Conservation (phyloP, 2,329 filamentous ascomycete species). For the Ophiostoma novo-ulmi region DNA sequence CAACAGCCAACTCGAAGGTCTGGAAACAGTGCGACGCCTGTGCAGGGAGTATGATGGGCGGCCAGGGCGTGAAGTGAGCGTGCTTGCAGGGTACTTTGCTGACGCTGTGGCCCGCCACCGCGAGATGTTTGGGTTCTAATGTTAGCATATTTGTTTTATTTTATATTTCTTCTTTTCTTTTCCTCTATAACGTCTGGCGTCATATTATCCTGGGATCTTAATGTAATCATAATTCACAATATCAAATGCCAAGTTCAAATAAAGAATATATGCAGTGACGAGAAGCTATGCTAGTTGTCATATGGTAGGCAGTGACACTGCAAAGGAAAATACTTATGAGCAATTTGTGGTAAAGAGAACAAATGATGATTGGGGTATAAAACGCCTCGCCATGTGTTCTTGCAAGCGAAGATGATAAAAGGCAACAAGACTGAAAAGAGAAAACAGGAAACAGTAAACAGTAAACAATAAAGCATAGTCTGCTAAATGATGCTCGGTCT, state of each 20-base stretch:
- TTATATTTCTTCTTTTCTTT: neutral
- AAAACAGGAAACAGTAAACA: neutral
- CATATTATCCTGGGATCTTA: neutral
- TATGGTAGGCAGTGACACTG: neutral
- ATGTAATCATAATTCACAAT: neutral
- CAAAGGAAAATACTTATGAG: neutral
- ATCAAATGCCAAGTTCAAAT: neutral
- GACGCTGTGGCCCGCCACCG: conserved; percentile 23
- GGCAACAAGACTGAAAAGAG: neutral
- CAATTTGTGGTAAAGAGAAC: neutral
- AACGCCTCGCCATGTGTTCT: conserved; percentile 16
- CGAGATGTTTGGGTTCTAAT: conserved; percentile 20
- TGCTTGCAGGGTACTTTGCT: conserved; percentile 31
- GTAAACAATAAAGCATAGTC: neutral
- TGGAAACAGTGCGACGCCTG: conserved; percentile 28
- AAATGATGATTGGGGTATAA: conserved; percentile 20
- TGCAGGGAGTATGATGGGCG: conserved; percentile 36
- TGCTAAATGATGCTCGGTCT: neutral
- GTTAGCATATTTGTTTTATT: neutral
- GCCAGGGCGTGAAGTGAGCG: conserved; percentile 34
- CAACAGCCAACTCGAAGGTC: neutral
- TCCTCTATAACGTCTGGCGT: neutral
- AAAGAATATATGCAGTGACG: neutral
- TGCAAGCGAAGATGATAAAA: neutral
- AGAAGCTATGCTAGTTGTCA: neutral